Conservation (phyloP, 2,329 filamentous ascomycete genomes). For the Talaromyces marneffei region DNA sequence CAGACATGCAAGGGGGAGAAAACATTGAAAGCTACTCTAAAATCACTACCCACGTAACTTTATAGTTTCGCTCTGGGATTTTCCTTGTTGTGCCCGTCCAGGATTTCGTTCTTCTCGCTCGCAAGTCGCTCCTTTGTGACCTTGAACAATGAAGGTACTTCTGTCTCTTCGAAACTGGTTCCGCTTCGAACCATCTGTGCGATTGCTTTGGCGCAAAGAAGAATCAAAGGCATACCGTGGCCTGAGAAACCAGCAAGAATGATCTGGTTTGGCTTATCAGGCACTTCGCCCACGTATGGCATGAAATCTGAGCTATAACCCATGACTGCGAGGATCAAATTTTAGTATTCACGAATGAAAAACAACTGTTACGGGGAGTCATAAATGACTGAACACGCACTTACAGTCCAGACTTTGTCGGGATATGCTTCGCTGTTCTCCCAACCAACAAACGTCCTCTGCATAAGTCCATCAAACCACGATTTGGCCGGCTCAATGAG, state of each 20-base stretch:
- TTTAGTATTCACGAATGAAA: too few relatives aligned
- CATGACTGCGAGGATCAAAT: too few relatives aligned
- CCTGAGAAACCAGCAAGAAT: slow-evolving; percentile 59
- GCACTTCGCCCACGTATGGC: slow-evolving; percentile 50
- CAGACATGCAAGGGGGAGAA: too few relatives aligned
- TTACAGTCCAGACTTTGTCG: slow-evolving; percentile 33
- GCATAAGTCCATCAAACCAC: slow-evolving; percentile 37
- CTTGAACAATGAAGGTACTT: slow-evolving; percentile 31
- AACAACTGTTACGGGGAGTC: too few relatives aligned
- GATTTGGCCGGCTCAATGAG: slow-evolving; percentile 44
- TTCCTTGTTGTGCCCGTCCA: too few relatives aligned
- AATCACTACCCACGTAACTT: too few relatives aligned
- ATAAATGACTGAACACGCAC: slow-evolving; percentile 21
- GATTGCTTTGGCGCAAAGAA: slow-evolving; percentile 55
- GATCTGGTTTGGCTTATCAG: slow-evolving; percentile 47
- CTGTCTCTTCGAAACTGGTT: slow-evolving; percentile 24
- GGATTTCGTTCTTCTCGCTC: slow-evolving; percentile 18
- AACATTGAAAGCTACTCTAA: too few relatives aligned
- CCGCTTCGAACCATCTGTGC: slow-evolving; percentile 47
- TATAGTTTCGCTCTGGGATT: too few relatives aligned
- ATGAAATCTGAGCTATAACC: slow-evolving; percentile 48
- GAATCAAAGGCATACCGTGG: slow-evolving; percentile 61
- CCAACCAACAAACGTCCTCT: slow-evolving; percentile 33
- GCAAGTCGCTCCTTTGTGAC: slow-evolving; percentile 23
- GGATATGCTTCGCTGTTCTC: slow-evolving; percentile 29